A percentile compares a stretch with the other conserved stretches of the same genome.
These are phyloP conservation scores for Apiotrichum gracile DNA, from an alignment of 1,284 basidiomycete species.

Conservation along the genomic window DNA sequence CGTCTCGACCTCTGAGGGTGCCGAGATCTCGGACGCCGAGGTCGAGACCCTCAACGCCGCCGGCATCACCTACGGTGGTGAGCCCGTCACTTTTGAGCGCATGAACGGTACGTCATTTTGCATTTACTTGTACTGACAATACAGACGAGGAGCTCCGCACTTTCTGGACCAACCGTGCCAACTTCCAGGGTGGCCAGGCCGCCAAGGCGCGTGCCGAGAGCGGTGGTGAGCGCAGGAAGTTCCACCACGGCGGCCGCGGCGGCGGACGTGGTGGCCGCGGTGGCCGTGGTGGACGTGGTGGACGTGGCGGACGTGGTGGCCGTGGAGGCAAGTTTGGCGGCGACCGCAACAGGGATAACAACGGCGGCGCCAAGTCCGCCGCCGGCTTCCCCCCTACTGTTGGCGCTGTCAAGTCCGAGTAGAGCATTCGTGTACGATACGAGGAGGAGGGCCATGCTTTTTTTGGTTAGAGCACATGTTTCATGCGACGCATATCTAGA, in stretches of 20 bases:
- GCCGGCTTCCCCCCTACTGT: slow-evolving; percentile 28
- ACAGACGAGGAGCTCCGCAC: slow-evolving; percentile 62
- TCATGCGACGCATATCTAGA: background rate
- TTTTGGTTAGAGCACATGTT: background rate
- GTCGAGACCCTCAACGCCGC: slow-evolving; percentile 47
- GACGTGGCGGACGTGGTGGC: slow-evolving; percentile 19
- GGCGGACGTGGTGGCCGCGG: slow-evolving; percentile 22
- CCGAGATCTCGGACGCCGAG: slow-evolving; percentile 48
- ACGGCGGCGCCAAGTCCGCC: slow-evolving; percentile 8
- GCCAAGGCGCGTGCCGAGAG: slow-evolving; percentile 56
- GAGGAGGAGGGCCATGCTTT: background rate
- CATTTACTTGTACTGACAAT: slow-evolving; percentile 3
- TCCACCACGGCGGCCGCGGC: slow-evolving; percentile 30
- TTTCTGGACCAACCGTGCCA: slow-evolving; percentile 67
- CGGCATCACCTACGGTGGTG: slow-evolving; percentile 47
- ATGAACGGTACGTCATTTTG: slow-evolving; percentile 27
- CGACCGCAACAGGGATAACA: slow-evolving; percentile 12
- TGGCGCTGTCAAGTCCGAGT: slow-evolving; percentile 13
- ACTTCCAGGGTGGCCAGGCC: slow-evolving; percentile 51
- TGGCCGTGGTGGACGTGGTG: slow-evolving; percentile 27
- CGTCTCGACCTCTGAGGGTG: slow-evolving; percentile 47
- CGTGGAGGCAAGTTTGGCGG: slow-evolving; percentile 4
- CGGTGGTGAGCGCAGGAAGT: slow-evolving; percentile 19
- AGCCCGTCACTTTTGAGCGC: slow-evolving; percentile 33
- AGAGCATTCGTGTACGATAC: background rate